These are phyloP conservation scores for Isatis lusitanica DNA, from an alignment of 441 rosid genomes.

Conservation along the genomic window DNA sequence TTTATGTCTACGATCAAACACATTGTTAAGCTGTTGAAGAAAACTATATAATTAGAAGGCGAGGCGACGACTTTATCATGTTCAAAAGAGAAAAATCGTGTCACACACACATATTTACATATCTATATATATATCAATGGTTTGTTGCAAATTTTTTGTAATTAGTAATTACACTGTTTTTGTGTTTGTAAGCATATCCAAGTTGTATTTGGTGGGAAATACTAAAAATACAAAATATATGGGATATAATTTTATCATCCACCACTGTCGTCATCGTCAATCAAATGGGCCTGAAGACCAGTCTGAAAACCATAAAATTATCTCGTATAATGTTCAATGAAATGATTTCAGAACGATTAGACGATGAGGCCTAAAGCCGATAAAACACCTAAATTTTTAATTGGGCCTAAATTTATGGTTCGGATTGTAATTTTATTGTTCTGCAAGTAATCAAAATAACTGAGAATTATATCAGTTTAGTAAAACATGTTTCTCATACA, in stretches of 20 bases:
- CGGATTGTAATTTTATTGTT: too few species aligned
- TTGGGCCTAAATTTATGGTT: too few species aligned
- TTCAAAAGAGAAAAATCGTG: background rate
- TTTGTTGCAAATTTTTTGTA: slow-evolving; percentile 2
- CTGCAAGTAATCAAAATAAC: too few species aligned
- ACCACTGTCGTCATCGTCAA: background rate
- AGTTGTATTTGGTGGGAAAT: slow-evolving; percentile 5
- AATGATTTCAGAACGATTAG: too few species aligned
- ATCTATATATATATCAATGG: background rate
- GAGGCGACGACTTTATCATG: background rate
- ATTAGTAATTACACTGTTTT: background rate
- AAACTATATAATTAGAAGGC: too few species aligned
- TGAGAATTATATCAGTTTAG: too few species aligned
- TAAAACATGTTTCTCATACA: too few species aligned
- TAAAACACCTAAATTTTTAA: too few species aligned
- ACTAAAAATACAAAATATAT: background rate
- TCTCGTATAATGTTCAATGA: too few species aligned
- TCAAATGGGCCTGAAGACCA: background rate
- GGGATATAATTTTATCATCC: background rate
- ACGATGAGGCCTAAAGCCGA: too few species aligned
- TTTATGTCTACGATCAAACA: slow-evolving; percentile 29
- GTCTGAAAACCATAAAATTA: too few species aligned
- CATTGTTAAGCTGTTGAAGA: slow-evolving; percentile 32
- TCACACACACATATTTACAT: background rate
- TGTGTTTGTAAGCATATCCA: slow-evolving; percentile 15